Percentiles rank a stretch among this genome's conserved stretches.
Evolutionary conservation across 768 basidiomycete genomes (phyloP).

Genomic region (Hemileccinum impolitum): DNA sequence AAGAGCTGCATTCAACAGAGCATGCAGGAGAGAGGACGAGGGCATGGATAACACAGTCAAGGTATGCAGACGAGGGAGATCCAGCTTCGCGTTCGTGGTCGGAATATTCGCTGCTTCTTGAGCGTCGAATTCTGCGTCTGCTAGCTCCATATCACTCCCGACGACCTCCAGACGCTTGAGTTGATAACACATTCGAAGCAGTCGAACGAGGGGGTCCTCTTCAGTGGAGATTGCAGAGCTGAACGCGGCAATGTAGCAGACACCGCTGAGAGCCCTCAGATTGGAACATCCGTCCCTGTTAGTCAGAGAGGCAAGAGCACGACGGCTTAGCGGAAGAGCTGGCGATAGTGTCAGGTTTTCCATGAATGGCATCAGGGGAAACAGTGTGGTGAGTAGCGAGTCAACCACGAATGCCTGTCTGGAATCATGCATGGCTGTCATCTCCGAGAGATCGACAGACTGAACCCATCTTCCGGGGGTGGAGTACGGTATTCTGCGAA

Average conservation of each 20-base stretch:
- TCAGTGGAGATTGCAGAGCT: constrained; percentile 22
- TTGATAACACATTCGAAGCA: constrained; percentile 52
- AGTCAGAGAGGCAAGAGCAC: constrained; percentile 51
- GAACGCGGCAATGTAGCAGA: constrained; percentile 45
- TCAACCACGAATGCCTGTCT: constrained; percentile 54
- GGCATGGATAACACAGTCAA: constrained; percentile 66
- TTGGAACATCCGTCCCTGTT: constrained; percentile 48
- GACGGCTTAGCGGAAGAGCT: constrained; percentile 56
- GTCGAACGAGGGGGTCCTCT: constrained; percentile 55
- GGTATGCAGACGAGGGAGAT: constrained; percentile 55
- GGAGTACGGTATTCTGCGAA: constrained; percentile 83
- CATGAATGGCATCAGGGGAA: constrained; percentile 68
- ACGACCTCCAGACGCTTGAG: constrained; percentile 64
- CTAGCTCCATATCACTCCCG: constrained; percentile 54
- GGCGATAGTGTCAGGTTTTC: constrained; percentile 50
- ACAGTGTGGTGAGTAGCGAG: constrained; percentile 57
- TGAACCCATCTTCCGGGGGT: constrained; percentile 88
- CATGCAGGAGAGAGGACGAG: constrained; percentile 57
- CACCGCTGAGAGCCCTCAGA: constrained; percentile 51
- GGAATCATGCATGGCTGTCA: constrained; percentile 42
- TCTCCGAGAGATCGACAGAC: constrained; percentile 61
- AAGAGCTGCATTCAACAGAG: constrained; percentile 56
- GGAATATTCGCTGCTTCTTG: constrained; percentile 20
- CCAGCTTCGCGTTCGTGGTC: constrained; percentile 37
- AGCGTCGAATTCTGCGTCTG: constrained; percentile 40